A percentile compares a stretch with the other conserved stretches of the same genome.
Evolutionary conservation across 2,329 filamentous ascomycete species (phyloP).

Genomic region (Colletotrichum destructivum): DNA sequence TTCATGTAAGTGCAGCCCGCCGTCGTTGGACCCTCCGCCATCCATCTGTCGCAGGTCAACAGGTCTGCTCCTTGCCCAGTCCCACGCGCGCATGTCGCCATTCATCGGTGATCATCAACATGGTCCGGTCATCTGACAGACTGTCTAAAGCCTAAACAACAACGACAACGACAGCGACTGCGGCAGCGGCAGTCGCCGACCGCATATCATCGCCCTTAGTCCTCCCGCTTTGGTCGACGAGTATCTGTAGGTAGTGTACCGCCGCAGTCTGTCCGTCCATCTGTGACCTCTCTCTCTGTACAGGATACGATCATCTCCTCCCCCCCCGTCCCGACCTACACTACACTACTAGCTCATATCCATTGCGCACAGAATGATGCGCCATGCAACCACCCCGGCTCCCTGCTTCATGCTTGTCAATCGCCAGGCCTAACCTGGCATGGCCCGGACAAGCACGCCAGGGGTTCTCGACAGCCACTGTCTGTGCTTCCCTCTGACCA

Average conservation of each 20-base stretch:
- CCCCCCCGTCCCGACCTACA: slow-evolving; percentile 9
- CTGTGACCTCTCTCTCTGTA: background rate
- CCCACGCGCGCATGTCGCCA: background rate
- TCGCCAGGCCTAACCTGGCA: slow-evolving; percentile 39
- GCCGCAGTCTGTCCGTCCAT: background rate
- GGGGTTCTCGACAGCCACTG: slow-evolving; percentile 40
- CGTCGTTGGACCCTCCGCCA: slow-evolving; percentile 4
- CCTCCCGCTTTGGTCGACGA: background rate
- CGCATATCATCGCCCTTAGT: background rate
- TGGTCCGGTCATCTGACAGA: background rate
- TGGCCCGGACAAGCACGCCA: slow-evolving; percentile 37
- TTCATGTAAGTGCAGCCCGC: background rate
- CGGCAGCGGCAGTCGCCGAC: background rate
- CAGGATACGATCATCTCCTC: background rate
- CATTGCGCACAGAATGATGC: slow-evolving; percentile 8
- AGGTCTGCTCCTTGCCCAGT: slow-evolving; percentile 35
- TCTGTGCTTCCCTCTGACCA: slow-evolving; percentile 42
- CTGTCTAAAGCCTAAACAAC: slow-evolving; percentile 29
- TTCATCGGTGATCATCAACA: slow-evolving; percentile 35
- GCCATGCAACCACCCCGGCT: slow-evolving; percentile 22
- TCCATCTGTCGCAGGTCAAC: slow-evolving; percentile 30
- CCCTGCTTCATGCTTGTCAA: slow-evolving; percentile 40
- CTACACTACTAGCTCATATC: background rate
- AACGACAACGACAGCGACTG: background rate
- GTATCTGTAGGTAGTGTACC: background rate